Base-by-base conservation (phyloP, 495 filamentous ascomycete species). In the Neurospora sp. region DNA sequence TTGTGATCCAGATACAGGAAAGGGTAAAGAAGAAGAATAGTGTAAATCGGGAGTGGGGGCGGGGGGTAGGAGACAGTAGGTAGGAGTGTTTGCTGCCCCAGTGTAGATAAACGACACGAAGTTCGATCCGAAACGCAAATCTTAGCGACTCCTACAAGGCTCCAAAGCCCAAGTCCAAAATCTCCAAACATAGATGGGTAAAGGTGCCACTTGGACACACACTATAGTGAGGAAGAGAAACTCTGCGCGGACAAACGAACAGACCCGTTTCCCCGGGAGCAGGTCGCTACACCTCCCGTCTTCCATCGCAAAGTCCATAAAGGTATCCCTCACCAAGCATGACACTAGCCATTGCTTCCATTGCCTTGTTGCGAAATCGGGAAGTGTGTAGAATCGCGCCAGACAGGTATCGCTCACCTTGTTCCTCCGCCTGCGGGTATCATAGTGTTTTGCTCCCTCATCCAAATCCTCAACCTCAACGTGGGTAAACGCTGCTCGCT, bases 391-490 rank as follows among this genome's bases (percentile, higher is more conserved):
- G 22, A 9, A 35, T 12, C 38, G 39, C 8, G 3, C 41, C 31
- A 61, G 3, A 2, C 4, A 73, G 69, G 20, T 20, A 44, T 68
- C n/a, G 68, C 78, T 80, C 71, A 80, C 78, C 77, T 61, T 39
- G 6, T 70, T 40, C 44, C 71, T 70, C 39, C 68, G 73, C 37
- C 69, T 74, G 70, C 71, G 59, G 53, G 53, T 41, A 39, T n/a
- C 61, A 47, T 68, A 18, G 12, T 31, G 22, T 68, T 39, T 14
- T 72, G 69, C 9, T 72, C 27, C 18, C 69, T 71, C 38, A 0
- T 76, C 71, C 38, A 68, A 74, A n/a, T 77, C 75, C 16, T 72
- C 71, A 3, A 79, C 74, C 35, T 73, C 53, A 10, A 79, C 38
- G 7, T 74, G 41, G 39, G 47, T 42, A 41, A 74, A 80, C 12